phyloP scores from a whole-genome alignment of 1,139 yeast species.

The Hemisphaericaspora lyxosophila region DNA sequence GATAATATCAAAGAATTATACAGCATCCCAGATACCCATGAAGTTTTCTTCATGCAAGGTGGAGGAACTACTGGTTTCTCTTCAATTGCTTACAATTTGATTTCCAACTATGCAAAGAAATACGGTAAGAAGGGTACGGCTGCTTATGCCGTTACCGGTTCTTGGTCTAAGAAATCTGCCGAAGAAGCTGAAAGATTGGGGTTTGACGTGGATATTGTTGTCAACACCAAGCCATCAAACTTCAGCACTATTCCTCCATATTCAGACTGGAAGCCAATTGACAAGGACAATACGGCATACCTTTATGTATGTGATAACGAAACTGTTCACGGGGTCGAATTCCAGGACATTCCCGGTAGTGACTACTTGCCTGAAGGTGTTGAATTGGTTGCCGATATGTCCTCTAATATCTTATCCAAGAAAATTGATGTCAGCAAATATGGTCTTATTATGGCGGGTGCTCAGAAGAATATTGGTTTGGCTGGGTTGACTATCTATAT shows the following conservation, averaged over 20 bases:
- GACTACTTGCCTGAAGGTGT: slow-evolving; percentile 64
- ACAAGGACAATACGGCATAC: slow-evolving; percentile 62
- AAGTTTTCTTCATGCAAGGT: slow-evolving; percentile 92
- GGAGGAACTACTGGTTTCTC: slow-evolving; percentile 98
- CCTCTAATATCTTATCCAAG: slow-evolving; percentile 86
- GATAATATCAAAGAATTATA: slow-evolving; percentile 60
- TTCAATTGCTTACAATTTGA: slow-evolving; percentile 76
- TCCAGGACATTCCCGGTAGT: slow-evolving; percentile 49
- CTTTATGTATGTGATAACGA: slow-evolving; percentile 94
- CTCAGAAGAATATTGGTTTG: slow-evolving; percentile 94
- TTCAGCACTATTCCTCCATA: slow-evolving; percentile 70
- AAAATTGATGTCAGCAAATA: slow-evolving; percentile 76
- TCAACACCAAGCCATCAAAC: slow-evolving; percentile 63
- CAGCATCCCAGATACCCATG: slow-evolving; percentile 85
- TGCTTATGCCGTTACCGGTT: slow-evolving; percentile 87
- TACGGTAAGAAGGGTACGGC: slow-evolving; percentile 75
- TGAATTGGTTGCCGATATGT: slow-evolving; percentile 90
- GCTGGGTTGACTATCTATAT: slow-evolving; percentile 94
- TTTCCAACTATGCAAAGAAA: slow-evolving; percentile 69
- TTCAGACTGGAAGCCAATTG: slow-evolving; percentile 57
- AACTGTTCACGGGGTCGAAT: slow-evolving; percentile 93
- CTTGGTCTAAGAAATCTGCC: slow-evolving; percentile 86
- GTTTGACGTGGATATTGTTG: slow-evolving; percentile 66
- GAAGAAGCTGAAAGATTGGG: slow-evolving; percentile 89
- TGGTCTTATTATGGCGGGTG: slow-evolving; percentile 91